phyloP scores from a whole-genome alignment of 2,329 filamentous ascomycete genomes.

The Teratosphaeria viscida region DNA sequence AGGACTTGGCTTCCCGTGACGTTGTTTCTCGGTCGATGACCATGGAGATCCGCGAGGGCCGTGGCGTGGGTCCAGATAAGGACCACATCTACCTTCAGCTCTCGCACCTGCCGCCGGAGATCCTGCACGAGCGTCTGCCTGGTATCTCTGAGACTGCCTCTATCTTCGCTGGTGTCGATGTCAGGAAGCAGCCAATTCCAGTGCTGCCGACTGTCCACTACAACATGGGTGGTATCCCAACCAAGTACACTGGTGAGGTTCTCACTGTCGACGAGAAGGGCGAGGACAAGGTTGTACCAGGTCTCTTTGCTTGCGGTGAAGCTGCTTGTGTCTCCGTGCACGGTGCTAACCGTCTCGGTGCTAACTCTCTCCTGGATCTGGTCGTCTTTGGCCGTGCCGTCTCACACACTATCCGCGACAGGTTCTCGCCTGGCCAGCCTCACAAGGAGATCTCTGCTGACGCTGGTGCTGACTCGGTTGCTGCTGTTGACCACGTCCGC shows the following conservation, averaged over 20 bases:
- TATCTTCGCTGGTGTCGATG: slow-evolving; percentile 95
- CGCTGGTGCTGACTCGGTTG: slow-evolving; percentile 78
- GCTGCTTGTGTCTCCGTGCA: slow-evolving; percentile 96
- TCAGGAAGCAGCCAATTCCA: slow-evolving; percentile 91
- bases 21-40: slow-evolving; percentile 98
- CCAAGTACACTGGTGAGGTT: slow-evolving; percentile 94
- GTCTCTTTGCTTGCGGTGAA: slow-evolving; percentile 93
- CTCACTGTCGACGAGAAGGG: slow-evolving; percentile 76
- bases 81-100: slow-evolving; percentile 98
- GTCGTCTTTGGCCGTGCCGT: slow-evolving; percentile 97
- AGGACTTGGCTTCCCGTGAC: slow-evolving; percentile 92
- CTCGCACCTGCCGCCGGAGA: slow-evolving; percentile 82
- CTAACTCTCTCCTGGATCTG: slow-evolving; percentile 95
- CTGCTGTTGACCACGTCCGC: slow-evolving; percentile 74
- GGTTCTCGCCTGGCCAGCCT: slow-evolving; percentile 71
- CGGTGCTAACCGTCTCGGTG: slow-evolving; percentile 93
- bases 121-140: slow-evolving; percentile 90
- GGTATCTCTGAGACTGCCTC: slow-evolving; percentile 98
- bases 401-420: slow-evolving; percentile 92
- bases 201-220: slow-evolving; percentile 97
- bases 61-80: slow-evolving; percentile 92
- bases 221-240: slow-evolving; percentile 99
- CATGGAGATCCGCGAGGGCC: slow-evolving; percentile 92
- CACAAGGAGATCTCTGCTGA: slow-evolving; percentile 74
- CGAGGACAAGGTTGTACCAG: slow-evolving; percentile 85